Conservation (phyloP, 2,329 filamentous ascomycete genomes). For the Chaetomium sp. region DNA sequence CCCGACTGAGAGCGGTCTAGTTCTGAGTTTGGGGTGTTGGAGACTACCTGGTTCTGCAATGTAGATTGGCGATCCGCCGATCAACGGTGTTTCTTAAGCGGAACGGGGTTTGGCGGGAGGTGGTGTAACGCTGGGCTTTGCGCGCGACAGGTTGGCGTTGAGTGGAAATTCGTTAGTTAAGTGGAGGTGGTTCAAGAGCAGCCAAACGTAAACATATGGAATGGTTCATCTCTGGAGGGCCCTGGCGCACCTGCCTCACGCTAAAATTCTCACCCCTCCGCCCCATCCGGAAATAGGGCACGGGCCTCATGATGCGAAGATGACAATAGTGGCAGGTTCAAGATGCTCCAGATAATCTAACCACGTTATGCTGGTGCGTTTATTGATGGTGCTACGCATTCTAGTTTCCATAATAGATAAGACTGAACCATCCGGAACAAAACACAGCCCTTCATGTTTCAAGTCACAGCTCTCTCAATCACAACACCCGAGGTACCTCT, state of each 20-base stretch:
- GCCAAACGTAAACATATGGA: slow-evolving; percentile 26
- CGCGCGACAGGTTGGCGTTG: slow-evolving; percentile 18
- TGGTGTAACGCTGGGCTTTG: slow-evolving; percentile 10
- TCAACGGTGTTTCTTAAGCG: not conserved
- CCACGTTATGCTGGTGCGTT: not conserved
- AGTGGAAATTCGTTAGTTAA: slow-evolving; percentile 20
- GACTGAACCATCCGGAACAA: not conserved
- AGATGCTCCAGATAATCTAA: not conserved
- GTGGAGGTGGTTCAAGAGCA: slow-evolving; percentile 22
- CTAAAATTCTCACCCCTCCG: slow-evolving; percentile 27
- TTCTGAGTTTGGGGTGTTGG: not conserved
- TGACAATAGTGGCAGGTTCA: not conserved
- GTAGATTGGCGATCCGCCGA: not conserved
- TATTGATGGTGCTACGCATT: not conserved
- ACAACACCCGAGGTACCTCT: not conserved
- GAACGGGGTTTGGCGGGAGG: not conserved
- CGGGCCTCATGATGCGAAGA: slow-evolving; percentile 17
- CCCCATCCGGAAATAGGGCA: slow-evolving; percentile 21
- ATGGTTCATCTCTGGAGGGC: slow-evolving; percentile 18
- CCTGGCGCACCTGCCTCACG: slow-evolving; percentile 24
- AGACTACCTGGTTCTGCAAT: not conserved
- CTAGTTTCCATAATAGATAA: not conserved
- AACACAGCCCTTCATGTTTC: not conserved
- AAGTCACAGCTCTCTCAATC: not conserved
- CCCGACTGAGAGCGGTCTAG: not conserved